phyloP scores from a whole-genome alignment of 768 basidiomycete species.

The Agaricus blazei region DNA sequence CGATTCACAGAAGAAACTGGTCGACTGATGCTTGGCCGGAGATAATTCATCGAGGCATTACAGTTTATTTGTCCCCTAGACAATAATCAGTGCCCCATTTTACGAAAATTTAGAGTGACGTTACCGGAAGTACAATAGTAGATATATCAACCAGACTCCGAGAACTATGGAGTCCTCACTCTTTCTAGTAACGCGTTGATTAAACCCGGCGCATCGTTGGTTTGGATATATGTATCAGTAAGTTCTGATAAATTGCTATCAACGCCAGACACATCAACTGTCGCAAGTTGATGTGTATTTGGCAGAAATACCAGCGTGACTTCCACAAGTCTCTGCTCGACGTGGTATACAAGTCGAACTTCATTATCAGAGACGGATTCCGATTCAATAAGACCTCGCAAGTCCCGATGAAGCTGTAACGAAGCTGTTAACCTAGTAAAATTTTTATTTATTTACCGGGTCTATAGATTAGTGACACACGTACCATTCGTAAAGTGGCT shows the following conservation, averaged over 20 bases:
- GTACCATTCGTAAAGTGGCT: slow-evolving; percentile 68
- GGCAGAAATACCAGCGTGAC: slow-evolving; percentile 56
- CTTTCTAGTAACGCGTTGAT: not conserved
- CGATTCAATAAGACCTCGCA: slow-evolving; percentile 56
- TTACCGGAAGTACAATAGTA: too few species aligned
- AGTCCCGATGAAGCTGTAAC: slow-evolving; percentile 55
- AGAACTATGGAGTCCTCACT: too few species aligned
- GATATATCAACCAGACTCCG: too few species aligned
- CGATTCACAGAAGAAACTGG: too few species aligned
- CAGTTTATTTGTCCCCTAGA: too few species aligned
- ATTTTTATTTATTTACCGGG: not conserved
- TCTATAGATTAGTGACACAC: slow-evolving; percentile 14
- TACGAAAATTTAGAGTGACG: too few species aligned
- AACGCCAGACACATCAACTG: slow-evolving; percentile 49
- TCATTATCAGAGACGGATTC: slow-evolving; percentile 71
- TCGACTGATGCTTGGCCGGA: too few species aligned
- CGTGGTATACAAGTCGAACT: slow-evolving; percentile 58
- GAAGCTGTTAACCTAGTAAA: slow-evolving; percentile 63
- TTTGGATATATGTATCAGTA: slow-evolving; percentile 55
- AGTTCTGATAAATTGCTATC: slow-evolving; percentile 54
- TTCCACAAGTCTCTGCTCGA: too few species aligned
- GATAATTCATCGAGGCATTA: too few species aligned
- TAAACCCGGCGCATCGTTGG: slow-evolving; percentile 31
- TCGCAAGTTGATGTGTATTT: slow-evolving; percentile 59
- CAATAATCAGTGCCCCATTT: too few species aligned